phyloP scores from a whole-genome alignment of 768 basidiomycete genomes.

The Lactifluus piperatus region DNA sequence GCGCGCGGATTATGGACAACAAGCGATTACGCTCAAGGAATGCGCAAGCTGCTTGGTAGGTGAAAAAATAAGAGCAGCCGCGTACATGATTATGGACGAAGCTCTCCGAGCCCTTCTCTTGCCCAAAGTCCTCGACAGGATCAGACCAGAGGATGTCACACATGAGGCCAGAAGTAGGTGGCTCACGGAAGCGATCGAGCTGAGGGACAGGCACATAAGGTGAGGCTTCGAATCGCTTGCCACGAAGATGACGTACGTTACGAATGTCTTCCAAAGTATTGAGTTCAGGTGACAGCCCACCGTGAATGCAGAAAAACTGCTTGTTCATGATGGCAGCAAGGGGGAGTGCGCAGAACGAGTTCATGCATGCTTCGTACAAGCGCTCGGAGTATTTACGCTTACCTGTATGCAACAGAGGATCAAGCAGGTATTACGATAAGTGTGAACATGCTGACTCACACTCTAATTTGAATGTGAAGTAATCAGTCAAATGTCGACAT shows the following conservation, averaged over 20 bases:
- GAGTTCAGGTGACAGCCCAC: slow-evolving; percentile 91
- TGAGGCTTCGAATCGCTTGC: not conserved
- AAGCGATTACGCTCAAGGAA: slow-evolving; percentile 97
- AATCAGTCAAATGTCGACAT: slow-evolving; percentile 96
- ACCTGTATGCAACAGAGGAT: slow-evolving; percentile 39
- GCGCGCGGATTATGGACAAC: slow-evolving; percentile 92
- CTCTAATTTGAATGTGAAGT: slow-evolving; percentile 98
- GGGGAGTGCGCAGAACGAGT: slow-evolving; percentile 91
- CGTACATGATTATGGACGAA: slow-evolving; percentile 96
- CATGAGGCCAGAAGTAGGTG: slow-evolving; percentile 95
- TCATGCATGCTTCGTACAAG: slow-evolving; percentile 97
- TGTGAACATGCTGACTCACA: slow-evolving; percentile 43
- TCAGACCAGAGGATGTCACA: slow-evolving; percentile 99
- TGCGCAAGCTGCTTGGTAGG: slow-evolving; percentile 92
- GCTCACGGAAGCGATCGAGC: slow-evolving; percentile 98
- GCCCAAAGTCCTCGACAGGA: slow-evolving; percentile 94
- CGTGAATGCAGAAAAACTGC: slow-evolving; percentile 97
- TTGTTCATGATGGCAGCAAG: slow-evolving; percentile 99
- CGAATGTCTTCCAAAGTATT: slow-evolving; percentile 94
- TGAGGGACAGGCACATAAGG: slow-evolving; percentile 26
- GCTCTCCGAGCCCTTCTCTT: slow-evolving; percentile 82
- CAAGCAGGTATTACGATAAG: not conserved
- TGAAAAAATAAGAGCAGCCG: slow-evolving; percentile 94
- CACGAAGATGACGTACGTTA: slow-evolving; percentile 40
- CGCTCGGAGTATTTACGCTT: slow-evolving; percentile 98